phyloP scores from a whole-genome alignment of 2,329 filamentous ascomycete species.

The Exophiala bonariae region DNA sequence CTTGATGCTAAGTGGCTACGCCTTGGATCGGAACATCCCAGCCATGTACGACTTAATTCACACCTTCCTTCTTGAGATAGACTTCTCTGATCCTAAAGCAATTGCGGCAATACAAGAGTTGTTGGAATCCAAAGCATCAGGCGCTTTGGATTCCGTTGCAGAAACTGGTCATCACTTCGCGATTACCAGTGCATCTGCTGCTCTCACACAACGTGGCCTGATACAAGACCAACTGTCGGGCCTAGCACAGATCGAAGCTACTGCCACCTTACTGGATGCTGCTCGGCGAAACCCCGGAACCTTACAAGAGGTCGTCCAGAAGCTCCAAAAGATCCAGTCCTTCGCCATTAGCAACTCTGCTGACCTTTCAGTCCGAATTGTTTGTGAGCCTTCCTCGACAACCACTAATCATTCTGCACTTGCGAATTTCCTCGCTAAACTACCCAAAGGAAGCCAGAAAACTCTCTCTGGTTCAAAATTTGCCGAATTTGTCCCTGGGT shows the following conservation, averaged over 20 bases:
- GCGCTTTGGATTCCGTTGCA: slow-evolving; percentile 87
- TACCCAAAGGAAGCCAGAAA: slow-evolving; percentile 49
- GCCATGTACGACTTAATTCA: slow-evolving; percentile 86
- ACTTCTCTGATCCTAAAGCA: slow-evolving; percentile 83
- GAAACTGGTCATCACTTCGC: slow-evolving; percentile 88
- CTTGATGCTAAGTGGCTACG: slow-evolving; percentile 79
- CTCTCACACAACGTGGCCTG: slow-evolving; percentile 69
- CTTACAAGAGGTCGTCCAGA: slow-evolving; percentile 72
- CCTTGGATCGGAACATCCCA: slow-evolving; percentile 83
- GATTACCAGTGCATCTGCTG: slow-evolving; percentile 77
- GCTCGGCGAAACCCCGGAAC: slow-evolving; percentile 68
- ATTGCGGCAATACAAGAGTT: slow-evolving; percentile 82
- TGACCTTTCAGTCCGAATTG: slow-evolving; percentile 76
- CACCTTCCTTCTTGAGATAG: slow-evolving; percentile 78
- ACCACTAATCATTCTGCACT: slow-evolving; percentile 70
- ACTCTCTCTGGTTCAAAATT: slow-evolving; percentile 32
- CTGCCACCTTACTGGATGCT: slow-evolving; percentile 69
- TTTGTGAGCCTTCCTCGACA: slow-evolving; percentile 76
- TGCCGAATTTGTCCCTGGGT: slow-evolving; percentile 32
- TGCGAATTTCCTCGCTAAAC: slow-evolving; percentile 65
- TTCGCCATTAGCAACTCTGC: slow-evolving; percentile 70
- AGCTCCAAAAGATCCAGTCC: slow-evolving; percentile 81
- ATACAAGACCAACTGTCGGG: slow-evolving; percentile 83
- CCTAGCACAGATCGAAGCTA: slow-evolving; percentile 84
- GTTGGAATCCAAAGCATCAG: slow-evolving; percentile 81